Base-by-base conservation (phyloP, 495 filamentous ascomycete genomes). In the Penicillium malachiteum region DNA sequence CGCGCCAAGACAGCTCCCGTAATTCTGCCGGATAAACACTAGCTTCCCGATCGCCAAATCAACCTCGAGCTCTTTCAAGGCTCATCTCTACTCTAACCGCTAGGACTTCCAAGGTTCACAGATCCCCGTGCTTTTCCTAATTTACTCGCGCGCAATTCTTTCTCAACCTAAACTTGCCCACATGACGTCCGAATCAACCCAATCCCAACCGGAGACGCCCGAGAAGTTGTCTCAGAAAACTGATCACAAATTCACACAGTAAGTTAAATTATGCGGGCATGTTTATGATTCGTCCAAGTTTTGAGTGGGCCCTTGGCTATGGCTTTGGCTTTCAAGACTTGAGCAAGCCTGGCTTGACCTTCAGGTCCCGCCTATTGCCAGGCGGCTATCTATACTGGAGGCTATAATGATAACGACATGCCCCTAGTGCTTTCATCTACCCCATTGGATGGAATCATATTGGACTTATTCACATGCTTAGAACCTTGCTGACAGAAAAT, bases 231-330 rank as follows among this genome's bases (percentile, higher is more conserved):
- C 74, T 71, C 58, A 66, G 49, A 71, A 67, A 11, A 69, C 65
- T 33, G 71, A 76, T 59, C 64, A 64, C 43, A 72, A 73, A 54
- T 77, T 77, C 60, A 49, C 63, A 34, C 60, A 72, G 75, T 78
- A 58, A 59, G 73, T 75, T 31, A 30, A 21, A 21, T 26, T 26
- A 26, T 26, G 21, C 4, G 21, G 21, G 21, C 21, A 26, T 26
- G 21, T 26, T 26, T 26, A 26, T 26, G 21, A 26, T 26, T 26
- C 21, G 21, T 26, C 21, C 21, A 26, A 26, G 21, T 1, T 1
- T 26, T 26, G 21, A 26, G 21, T 26, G 21, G 21, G 21, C 21
- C 21, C 21, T 26, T 26, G 21, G 1, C 21, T 26, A 26, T 26
- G 4, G 2, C 21, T 26, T 26, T 26, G 21, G 21, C 4, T 26